Evolutionary conservation across 106 monocot species (phyloP), one percentile per base, ranked within the genome.

Genomic region (Dendrobium officinale): DNA sequence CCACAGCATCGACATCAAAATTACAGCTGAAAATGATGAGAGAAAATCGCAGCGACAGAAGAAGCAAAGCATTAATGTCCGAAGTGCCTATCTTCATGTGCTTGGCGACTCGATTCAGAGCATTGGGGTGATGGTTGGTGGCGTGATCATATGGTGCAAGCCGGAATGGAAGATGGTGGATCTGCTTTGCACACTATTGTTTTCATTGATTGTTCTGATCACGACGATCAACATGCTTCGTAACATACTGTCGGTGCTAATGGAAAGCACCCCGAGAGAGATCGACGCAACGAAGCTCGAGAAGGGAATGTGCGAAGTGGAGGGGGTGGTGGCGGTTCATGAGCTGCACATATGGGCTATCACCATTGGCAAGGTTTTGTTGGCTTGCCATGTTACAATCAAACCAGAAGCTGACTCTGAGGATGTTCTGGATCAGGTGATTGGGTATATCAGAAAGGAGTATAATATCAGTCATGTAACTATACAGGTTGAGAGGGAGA

Each of bases 311-410:
- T 86, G 87, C 44, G 81, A 85, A 59, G 61, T 93, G 81, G 87
- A 89, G 5, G 87, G 79, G 3, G 89, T 93, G 49, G 87, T 91
- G n/a, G 87, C 89, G 20, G 80, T 93, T 48, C 93, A 93, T 73
- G 93, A 93, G 75, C 77, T 93, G 80, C 89, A 93, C 75, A 84
- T 93, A 20, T 93, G 93, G 91, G 93, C 93, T 7, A 93, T 93
- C 75, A 93, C 93, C 1, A 79, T 93, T 2, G 93, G 91, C n/a
- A 93, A 89, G 47, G 91, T 91, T 11, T 59, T 93, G 2, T 77
- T 93, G 13, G 85, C 93, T 11, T 91, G 93, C 80, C 88, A 90
- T 79, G 90, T 90, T 10, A 90, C 82, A 0, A 82, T 90, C 79
- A 77, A 79, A 1, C 81, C 81, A 0, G 88, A 87, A 0, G 90